Base-by-base conservation (phyloP, 2,329 filamentous ascomycete species). In the Fusarium coicis region DNA sequence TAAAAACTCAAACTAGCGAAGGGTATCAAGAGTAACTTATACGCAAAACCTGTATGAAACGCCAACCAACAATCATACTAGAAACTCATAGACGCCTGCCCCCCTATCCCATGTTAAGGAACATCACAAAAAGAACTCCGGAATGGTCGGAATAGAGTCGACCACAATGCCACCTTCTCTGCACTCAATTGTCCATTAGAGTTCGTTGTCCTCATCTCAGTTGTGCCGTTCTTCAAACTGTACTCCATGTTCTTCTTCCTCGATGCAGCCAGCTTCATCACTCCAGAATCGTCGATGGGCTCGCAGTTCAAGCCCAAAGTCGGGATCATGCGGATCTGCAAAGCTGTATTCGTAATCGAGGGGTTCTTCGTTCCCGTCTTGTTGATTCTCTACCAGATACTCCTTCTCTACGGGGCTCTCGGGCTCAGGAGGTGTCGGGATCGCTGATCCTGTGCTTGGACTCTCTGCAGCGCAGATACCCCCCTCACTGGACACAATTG, bases 381-480 rank as follows among this genome's bases (percentile, higher is more conserved):
- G 56, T 60, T 74, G 69, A 63, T 78, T 67, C 37, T 64, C 73
- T 21, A 78, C 57, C 32, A 74, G 70, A 26, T 73, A 79, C 28
- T 76, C 74, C 65, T 72, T 75, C 14, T 80, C 80, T 23, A 76
- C 72, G 12, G 80, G 79, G 61, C 78, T 81, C 16, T 81, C 80
- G 46, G 78, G 73, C 50, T 85, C 83, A 19, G 80, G 80, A 9
- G 83, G 83, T 7, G 83, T 84, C 1, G 81, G 81, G 19, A 80
- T 63, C 8, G 79, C 79, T 52, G 81, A 81, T 19, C 79, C 80
- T 40, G 77, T 79, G 61, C 81, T 82, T 40, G 78, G 80, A n/a
- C 78, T 79, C 54, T 82, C 82, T 11, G 77, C 79, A 10, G 81
- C 81, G 58, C 82, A 84, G 28, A 79, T 72, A 10, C 80, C 81